Conservation (phyloP, 495 filamentous ascomycete genomes). For the Thermothielavioides terrestris region DNA sequence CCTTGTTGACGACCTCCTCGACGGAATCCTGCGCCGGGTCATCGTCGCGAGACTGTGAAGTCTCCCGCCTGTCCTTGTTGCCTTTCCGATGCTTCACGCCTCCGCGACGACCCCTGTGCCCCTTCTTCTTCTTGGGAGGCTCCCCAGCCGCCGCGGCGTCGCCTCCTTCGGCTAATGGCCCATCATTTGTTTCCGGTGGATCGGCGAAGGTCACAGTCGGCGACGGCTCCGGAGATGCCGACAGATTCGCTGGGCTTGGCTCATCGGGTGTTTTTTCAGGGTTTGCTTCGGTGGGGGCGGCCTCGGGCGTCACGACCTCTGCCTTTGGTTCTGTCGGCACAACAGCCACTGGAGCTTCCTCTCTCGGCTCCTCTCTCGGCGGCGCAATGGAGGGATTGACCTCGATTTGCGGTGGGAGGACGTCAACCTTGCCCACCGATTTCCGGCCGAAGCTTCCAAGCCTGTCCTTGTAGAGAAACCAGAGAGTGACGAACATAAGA, state of each 20-base stretch:
- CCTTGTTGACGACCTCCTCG: slow-evolving; percentile 37
- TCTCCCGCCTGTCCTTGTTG: slow-evolving; percentile 32
- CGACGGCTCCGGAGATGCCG: background rate
- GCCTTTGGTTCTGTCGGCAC: background rate
- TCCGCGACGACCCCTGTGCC: slow-evolving; percentile 71
- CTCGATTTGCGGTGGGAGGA: background rate
- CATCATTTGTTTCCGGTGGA: slow-evolving; percentile 2
- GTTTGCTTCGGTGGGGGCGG: background rate
- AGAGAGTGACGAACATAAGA: slow-evolving; percentile 26
- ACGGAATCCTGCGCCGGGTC: slow-evolving; percentile 28
- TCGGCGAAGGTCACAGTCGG: slow-evolving; percentile 10
- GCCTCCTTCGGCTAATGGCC: slow-evolving; percentile 32
- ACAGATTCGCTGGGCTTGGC: background rate
- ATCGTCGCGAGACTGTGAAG: slow-evolving; percentile 35
- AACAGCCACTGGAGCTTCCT: background rate
- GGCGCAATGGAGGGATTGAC: slow-evolving; percentile 2
- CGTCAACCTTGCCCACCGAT: background rate
- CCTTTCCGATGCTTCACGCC: slow-evolving; percentile 64
- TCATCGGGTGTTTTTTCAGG: background rate
- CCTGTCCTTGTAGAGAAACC: slow-evolving; percentile 29
- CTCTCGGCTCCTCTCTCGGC: background rate
- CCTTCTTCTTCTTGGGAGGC: slow-evolving; percentile 60
- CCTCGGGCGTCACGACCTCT: background rate
- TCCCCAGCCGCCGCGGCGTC: slow-evolving; percentile 31
- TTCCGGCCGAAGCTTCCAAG: slow-evolving; percentile 13